Conservation (phyloP, 202 grass and related monocot genomes). For the Sporobolus alterniflorus region DNA sequence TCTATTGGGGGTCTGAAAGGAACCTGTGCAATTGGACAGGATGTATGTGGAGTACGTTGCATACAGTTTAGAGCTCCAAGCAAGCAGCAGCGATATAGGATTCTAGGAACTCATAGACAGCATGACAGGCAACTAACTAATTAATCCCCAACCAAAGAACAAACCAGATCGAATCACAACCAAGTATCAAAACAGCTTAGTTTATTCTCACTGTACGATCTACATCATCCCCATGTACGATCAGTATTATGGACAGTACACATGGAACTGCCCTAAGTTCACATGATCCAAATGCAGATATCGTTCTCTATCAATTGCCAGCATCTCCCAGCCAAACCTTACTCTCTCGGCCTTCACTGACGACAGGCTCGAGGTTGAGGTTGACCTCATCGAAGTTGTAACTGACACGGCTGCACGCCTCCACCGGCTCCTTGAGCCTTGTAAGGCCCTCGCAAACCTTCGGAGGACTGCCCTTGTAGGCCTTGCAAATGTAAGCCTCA, state of each 20-base stretch:
- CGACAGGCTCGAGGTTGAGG: not conserved
- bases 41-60: not conserved
- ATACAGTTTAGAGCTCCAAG: not conserved
- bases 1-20: not conserved
- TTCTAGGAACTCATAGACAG: not conserved
- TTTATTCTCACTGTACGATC: not conserved
- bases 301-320: not conserved
- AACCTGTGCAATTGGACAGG: not conserved
- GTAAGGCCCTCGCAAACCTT: slow-evolving; percentile 48
- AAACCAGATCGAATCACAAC: not conserved
- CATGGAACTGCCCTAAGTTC: not conserved
- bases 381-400: slow-evolving; percentile 34
- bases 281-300: not conserved
- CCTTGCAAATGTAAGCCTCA: slow-evolving; percentile 73
- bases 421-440: slow-evolving; percentile 13
- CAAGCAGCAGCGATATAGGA: not conserved
- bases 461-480: slow-evolving; percentile 71
- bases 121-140: not conserved
- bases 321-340: slow-evolving; percentile 37
- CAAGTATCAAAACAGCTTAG: not conserved
- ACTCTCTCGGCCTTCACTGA: not conserved
- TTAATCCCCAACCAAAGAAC: not conserved
- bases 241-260: not conserved
- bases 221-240: not conserved
- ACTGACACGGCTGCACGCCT: slow-evolving; percentile 32